Conservation (phyloP, 352 stramenopile genomes). For the Hyphochytrium catenoides region DNA sequence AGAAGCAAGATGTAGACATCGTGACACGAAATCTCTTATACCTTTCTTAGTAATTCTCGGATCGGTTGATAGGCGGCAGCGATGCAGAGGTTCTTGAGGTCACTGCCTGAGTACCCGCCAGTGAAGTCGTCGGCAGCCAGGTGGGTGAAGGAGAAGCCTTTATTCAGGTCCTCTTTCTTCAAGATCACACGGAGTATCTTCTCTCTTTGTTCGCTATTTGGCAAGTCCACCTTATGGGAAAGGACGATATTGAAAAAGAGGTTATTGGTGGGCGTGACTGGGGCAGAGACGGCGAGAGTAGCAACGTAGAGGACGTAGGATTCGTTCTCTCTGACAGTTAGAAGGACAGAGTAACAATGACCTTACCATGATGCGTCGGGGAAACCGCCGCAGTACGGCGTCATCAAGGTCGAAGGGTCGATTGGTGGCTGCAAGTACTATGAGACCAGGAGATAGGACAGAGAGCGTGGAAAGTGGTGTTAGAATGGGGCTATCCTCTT, state of each 20-base stretch:
- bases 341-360: no score
- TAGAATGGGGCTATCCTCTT: no score
- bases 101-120: constrained; percentile 79
- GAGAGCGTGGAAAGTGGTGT: no score
- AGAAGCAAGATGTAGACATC: no score
- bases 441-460: no score
- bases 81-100: constrained; percentile 71
- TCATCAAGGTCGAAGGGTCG: constrained; percentile 60
- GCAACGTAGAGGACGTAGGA: constrained; percentile 84
- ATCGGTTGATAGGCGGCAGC: constrained; percentile 59
- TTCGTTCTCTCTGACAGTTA: constrained; percentile 78
- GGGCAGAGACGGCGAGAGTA: no score
- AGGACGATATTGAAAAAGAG: no score
- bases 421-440: constrained; percentile 92
- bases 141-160: constrained; percentile 41
- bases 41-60: no score
- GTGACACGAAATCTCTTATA: no score
- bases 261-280: no score
- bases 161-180: constrained; percentile 45
- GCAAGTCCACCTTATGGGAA: constrained; percentile 75
- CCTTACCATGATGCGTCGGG: not conserved
- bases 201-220: constrained; percentile 48
- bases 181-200: constrained; percentile 82
- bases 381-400: constrained; percentile 17
- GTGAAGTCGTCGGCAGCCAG: constrained; percentile 63